Conservation (phyloP, 495 filamentous ascomycete genomes). For the Umbilicaria muhlenbergii region DNA sequence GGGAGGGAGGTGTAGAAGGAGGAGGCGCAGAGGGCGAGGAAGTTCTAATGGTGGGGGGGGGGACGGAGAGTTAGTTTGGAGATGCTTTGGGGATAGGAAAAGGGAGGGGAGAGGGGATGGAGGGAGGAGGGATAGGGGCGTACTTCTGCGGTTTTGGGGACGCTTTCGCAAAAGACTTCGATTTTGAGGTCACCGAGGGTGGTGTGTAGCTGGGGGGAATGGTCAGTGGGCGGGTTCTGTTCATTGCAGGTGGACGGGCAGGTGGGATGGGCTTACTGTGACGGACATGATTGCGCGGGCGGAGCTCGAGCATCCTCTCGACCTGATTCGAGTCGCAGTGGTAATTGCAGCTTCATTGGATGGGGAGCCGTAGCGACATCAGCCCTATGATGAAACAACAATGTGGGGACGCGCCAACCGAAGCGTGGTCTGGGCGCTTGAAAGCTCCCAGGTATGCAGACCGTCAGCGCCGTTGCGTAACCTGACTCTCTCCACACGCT, state of each 20-base stretch:
- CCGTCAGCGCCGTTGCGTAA: too few species aligned
- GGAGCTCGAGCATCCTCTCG: too few species aligned
- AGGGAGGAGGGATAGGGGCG: background rate
- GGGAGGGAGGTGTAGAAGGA: constrained; percentile 73
- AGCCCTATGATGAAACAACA: too few species aligned
- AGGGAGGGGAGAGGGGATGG: background rate
- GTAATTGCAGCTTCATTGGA: too few species aligned
- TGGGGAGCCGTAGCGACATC: too few species aligned
- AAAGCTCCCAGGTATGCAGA: too few species aligned
- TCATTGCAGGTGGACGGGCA: too few species aligned
- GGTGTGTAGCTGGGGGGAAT: constrained; percentile 66
- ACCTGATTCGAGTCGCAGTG: too few species aligned
- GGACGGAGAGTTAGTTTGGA: constrained; percentile 37
- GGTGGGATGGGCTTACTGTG: background rate
- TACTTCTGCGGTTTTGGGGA: constrained; percentile 78
- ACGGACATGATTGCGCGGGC: too few species aligned
- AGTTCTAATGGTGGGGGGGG: constrained; percentile 53
- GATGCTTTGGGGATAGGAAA: constrained; percentile 52
- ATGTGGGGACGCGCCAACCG: too few species aligned
- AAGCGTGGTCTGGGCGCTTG: too few species aligned
- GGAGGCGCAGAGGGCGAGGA: constrained; percentile 86
- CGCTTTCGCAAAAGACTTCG: constrained; percentile 89
- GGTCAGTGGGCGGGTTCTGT: background rate
- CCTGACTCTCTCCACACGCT: too few species aligned
- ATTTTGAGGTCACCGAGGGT: constrained; percentile 83